Conservation (phyloP, 2,329 filamentous ascomycete genomes). For the Grosmannia serpens region DNA sequence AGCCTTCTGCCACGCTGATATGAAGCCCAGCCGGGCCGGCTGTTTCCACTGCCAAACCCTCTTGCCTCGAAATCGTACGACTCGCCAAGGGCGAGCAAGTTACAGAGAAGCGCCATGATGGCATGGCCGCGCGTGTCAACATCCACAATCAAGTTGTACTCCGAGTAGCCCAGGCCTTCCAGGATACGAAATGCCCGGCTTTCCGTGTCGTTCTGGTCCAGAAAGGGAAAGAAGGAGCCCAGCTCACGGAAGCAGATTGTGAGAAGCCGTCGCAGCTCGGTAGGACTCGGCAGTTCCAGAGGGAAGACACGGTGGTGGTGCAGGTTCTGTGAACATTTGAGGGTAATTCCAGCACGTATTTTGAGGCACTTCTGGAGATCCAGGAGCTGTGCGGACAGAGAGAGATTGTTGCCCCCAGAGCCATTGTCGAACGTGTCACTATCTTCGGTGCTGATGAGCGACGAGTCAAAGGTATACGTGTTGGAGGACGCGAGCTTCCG, state of each 20-base stretch:
- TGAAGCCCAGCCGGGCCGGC: not conserved
- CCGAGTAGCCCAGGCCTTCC: not conserved
- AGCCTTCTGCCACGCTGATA: not conserved
- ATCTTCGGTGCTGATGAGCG: not conserved
- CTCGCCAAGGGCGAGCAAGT: not conserved
- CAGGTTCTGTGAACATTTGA: not conserved
- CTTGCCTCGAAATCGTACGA: not conserved
- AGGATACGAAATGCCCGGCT: not conserved
- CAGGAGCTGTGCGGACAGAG: not conserved
- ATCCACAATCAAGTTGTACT: not conserved
- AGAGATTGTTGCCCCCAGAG: not conserved
- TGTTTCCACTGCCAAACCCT: not conserved
- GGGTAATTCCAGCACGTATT: too few species aligned
- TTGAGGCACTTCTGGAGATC: not conserved
- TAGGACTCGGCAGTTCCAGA: not conserved
- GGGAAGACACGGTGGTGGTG: not conserved
- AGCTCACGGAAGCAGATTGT: not conserved
- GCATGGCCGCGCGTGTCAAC: not conserved
- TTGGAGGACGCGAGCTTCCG: not conserved
- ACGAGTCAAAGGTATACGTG: not conserved
- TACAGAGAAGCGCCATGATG: not conserved
- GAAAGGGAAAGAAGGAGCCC: not conserved
- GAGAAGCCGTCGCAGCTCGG: not conserved
- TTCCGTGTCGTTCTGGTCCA: not conserved
- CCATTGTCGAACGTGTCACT: not conserved